Conservation (phyloP, 2,329 filamentous ascomycete species). For the Neofusicoccum laricinum region DNA sequence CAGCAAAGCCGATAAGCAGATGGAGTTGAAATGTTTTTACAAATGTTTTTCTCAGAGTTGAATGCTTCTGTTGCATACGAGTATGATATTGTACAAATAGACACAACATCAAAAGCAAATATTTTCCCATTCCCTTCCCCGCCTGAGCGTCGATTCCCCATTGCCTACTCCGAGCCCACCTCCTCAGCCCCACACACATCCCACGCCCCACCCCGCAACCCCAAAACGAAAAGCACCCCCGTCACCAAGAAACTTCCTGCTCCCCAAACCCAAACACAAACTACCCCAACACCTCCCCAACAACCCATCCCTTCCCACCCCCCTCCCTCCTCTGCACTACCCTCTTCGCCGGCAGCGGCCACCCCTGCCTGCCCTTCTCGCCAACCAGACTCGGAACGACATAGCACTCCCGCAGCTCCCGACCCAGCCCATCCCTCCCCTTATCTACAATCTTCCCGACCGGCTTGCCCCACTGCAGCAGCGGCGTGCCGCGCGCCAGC, state of each 20-base stretch:
- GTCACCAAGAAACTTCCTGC: neutral
- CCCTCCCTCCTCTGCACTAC: slow-evolving; percentile 74
- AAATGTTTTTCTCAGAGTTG: no score
- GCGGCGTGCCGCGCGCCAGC: slow-evolving; percentile 78
- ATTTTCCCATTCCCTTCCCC: no score
- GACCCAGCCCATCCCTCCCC: slow-evolving; percentile 31
- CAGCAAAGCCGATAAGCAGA: no score
- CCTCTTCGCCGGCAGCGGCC: slow-evolving; percentile 82
- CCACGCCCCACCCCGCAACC: no score
- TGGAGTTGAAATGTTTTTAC: no score
- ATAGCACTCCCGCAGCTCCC: slow-evolving; percentile 69
- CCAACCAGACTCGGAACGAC: slow-evolving; percentile 75
- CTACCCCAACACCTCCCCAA: slow-evolving; percentile 52
- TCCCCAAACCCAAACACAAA: neutral
- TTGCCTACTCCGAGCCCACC: no score
- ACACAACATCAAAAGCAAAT: no score
- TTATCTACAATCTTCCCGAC: slow-evolving; percentile 70
- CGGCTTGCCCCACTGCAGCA: slow-evolving; percentile 84
- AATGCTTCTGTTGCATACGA: no score
- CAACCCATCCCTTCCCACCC: slow-evolving; percentile 68
- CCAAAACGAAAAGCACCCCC: no score
- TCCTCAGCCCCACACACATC: neutral
- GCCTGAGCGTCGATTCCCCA: no score
- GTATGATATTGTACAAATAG: no score
- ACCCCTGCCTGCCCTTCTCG: slow-evolving; percentile 67